phyloP scores from a whole-genome alignment of 1,284 basidiomycete species.

The Papiliotrema nemorosa region DNA sequence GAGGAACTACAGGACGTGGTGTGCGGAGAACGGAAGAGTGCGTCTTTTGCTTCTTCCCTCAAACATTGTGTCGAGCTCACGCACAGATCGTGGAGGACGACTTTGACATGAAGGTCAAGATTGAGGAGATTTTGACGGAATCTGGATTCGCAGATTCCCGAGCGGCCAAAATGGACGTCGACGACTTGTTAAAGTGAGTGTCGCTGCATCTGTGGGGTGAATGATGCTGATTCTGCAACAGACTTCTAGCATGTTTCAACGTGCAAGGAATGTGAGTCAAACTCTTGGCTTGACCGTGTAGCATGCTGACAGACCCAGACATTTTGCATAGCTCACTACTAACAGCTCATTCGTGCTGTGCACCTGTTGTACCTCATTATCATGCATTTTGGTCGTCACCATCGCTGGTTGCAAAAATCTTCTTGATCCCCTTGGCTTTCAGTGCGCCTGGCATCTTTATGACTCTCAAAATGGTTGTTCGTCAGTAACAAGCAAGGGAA shows the following conservation, averaged over 20 bases:
- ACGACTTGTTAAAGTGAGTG: conserved; percentile 69
- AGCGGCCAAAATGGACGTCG: conserved; percentile 78
- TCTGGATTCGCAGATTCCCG: conserved; percentile 65
- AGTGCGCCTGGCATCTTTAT: too few species aligned
- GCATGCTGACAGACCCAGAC: background rate
- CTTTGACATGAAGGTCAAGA: conserved; percentile 65
- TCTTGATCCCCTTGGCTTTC: too few species aligned
- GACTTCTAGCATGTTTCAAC: conserved; percentile 42
- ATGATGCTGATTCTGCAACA: conserved; percentile 5
- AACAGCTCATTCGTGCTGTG: background rate
- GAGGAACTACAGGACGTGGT: conserved; percentile 92
- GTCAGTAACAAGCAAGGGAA: too few species aligned
- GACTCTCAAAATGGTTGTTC: too few species aligned
- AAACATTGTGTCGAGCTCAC: background rate
- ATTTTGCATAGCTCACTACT: conserved; percentile 1
- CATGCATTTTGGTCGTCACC: too few species aligned
- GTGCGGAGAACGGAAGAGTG: conserved; percentile 73
- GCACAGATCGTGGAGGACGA: conserved; percentile 67
- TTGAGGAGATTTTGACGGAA: conserved; percentile 71
- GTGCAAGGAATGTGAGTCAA: conserved; percentile 38
- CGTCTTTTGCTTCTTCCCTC: conserved; percentile 32
- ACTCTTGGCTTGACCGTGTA: background rate
- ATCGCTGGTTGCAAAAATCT: too few species aligned
- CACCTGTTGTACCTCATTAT: too few species aligned
- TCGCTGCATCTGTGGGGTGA: background rate